phyloP scores from a whole-genome alignment of 495 filamentous ascomycete genomes.

The Melanomma pulvis-pyrius region DNA sequence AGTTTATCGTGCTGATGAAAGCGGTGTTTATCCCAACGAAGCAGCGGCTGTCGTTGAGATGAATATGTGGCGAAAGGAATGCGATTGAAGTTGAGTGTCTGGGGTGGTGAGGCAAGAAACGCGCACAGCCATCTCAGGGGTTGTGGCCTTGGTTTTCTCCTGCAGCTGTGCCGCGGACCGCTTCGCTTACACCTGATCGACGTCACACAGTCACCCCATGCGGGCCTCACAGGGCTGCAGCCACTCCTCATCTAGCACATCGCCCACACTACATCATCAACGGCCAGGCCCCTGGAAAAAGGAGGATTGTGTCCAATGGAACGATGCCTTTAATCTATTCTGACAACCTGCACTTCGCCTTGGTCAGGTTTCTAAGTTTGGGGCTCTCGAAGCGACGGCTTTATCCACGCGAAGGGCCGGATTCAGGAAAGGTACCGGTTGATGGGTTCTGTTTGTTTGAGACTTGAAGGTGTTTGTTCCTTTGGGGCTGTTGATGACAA shows the following conservation, averaged over 20 bases:
- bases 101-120: neutral
- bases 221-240: constrained; percentile 12
- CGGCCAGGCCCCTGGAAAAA: neutral
- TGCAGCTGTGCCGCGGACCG: neutral
- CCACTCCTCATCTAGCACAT: neutral
- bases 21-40: neutral
- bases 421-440: neutral
- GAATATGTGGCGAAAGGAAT: neutral
- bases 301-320: constrained; percentile 9
- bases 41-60: neutral
- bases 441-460: too few relatives aligned
- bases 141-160: neutral
- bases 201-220: constrained; percentile 23
- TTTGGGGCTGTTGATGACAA: neutral
- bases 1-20: neutral
- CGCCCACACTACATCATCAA: constrained; percentile 17
- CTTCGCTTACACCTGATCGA: constrained; percentile 31
- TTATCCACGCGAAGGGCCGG: constrained; percentile 14
- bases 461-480: neutral
- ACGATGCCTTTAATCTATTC: constrained; percentile 13
- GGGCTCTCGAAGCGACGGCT: neutral
- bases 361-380: neutral
- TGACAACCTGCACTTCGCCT: neutral
- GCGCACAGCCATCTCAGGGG: neutral
- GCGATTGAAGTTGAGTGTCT: neutral